Percentiles rank a stretch among this genome's conserved stretches.
phyloP scores from a whole-genome alignment of 2,329 filamentous ascomycete species.

The Nectriaceae sp. region DNA sequence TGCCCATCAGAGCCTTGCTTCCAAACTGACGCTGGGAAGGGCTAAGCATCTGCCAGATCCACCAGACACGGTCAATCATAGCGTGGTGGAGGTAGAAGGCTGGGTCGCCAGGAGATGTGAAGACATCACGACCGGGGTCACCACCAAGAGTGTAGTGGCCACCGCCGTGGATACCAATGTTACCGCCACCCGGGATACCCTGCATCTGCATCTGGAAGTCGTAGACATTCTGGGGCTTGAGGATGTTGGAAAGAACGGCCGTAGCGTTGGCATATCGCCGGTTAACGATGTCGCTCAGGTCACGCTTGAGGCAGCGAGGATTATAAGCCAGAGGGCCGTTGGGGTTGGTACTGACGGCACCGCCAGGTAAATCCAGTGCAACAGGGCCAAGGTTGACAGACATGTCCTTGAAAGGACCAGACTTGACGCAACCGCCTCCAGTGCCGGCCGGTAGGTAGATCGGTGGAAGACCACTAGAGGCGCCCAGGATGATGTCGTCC shows the following conservation, averaged over 20 bases:
- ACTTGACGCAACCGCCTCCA: conserved; percentile 57
- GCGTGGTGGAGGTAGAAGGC: conserved; percentile 37
- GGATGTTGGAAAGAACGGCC: conserved; percentile 40
- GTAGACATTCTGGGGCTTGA: conserved; percentile 35
- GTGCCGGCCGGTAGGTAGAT: conserved; percentile 44
- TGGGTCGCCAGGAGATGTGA: conserved; percentile 40
- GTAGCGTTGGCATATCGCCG: conserved; percentile 25
- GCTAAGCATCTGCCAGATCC: conserved; percentile 33
- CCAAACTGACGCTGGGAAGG: conserved; percentile 24
- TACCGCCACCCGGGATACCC: conserved; percentile 29
- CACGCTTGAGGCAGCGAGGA: conserved; percentile 45
- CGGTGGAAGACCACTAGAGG: conserved; percentile 26
- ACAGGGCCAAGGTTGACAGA: conserved; percentile 43
- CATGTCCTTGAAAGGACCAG: conserved; percentile 50
- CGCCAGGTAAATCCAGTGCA: conserved; percentile 31
- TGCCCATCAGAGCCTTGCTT: conserved; percentile 21
- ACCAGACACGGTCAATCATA: conserved; percentile 32
- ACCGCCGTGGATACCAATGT: conserved; percentile 35
- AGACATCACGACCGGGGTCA: conserved; percentile 44
- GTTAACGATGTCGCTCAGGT: conserved; percentile 31
- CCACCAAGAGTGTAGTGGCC: conserved; percentile 26
- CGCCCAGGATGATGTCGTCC: conserved; percentile 26
- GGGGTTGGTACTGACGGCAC: conserved; percentile 16
- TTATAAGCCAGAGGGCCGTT: conserved; percentile 38
- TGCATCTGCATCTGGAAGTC: conserved; percentile 50